phyloP scores from a whole-genome alignment of 2,329 filamentous ascomycete genomes.

The Calonectria crousiana region DNA sequence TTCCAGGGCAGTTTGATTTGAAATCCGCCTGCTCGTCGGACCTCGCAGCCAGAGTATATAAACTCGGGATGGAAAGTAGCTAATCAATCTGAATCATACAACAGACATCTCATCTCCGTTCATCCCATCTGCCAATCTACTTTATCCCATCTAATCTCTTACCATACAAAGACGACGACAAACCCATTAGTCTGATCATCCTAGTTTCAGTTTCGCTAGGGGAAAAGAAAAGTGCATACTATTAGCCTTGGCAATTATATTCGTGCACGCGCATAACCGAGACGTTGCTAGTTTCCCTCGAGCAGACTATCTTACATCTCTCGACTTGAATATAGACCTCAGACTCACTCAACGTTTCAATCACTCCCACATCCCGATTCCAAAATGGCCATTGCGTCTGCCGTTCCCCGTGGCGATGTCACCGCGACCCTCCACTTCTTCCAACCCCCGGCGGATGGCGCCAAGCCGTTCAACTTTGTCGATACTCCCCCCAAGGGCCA shows the following conservation, averaged over 20 bases:
- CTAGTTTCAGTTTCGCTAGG: not conserved
- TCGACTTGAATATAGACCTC: not conserved
- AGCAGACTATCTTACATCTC: not conserved
- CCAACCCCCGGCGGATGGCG: constrained; percentile 68
- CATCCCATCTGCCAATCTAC: not conserved
- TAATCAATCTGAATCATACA: constrained; percentile 9
- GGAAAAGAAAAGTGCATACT: not conserved
- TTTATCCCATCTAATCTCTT: not conserved
- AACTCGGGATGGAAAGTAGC: constrained; percentile 6
- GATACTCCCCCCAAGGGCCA: constrained; percentile 71
- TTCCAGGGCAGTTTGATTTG: constrained; percentile 40
- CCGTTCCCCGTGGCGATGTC: constrained; percentile 70
- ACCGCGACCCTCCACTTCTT: constrained; percentile 76
- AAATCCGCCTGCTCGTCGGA: constrained; percentile 38
- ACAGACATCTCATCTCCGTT: not conserved
- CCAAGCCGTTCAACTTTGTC: constrained; percentile 75
- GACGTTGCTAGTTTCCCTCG: not conserved
- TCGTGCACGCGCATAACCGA: not conserved
- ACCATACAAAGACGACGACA: not conserved
- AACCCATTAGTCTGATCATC: not conserved
- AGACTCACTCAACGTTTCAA: not conserved
- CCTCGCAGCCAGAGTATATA: constrained; percentile 31
- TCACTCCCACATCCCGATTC: constrained; percentile 9
- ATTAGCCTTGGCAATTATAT: not conserved
- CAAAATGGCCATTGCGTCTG: constrained; percentile 55